Conservation (phyloP, 768 basidiomycete species). For the Cystobasidiopsis lactophilus region DNA sequence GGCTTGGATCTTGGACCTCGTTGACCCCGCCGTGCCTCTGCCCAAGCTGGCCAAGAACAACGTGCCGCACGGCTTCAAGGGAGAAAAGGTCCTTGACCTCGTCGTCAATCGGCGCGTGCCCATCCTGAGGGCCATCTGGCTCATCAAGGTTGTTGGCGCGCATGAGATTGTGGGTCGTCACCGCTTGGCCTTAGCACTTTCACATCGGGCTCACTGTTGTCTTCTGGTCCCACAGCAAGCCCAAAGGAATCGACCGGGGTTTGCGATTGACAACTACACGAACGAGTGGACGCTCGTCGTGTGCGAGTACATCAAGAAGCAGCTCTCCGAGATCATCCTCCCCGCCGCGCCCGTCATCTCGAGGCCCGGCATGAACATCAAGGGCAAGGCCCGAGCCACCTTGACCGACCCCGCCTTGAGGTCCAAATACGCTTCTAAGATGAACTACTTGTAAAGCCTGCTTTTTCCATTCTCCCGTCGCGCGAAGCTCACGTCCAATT, state of each 20-base stretch:
- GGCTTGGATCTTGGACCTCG: conserved; percentile 20
- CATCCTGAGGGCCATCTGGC: conserved; percentile 17
- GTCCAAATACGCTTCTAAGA: neutral
- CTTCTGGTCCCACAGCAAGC: neutral
- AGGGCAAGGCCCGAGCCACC: neutral
- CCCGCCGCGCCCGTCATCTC: conserved; percentile 1
- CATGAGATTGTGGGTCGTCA: conserved; percentile 15
- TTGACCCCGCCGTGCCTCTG: conserved; percentile 18
- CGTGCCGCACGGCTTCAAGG: conserved; percentile 18
- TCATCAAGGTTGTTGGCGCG: conserved; percentile 16
- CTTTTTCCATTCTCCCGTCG: neutral
- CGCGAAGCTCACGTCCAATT: neutral
- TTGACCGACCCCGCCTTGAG: neutral
- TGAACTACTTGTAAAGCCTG: neutral
- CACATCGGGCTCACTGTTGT: neutral
- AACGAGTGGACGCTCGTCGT: conserved; percentile 17
- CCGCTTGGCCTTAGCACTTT: too few relatives aligned
- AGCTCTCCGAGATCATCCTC: conserved; percentile 13
- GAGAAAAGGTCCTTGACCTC: conserved; percentile 15
- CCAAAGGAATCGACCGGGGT: neutral
- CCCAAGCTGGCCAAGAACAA: conserved; percentile 16
- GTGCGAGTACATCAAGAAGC: conserved; percentile 15
- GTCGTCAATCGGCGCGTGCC: conserved; percentile 13
- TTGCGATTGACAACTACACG: conserved; percentile 12
- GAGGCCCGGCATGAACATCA: neutral